phyloP scores from a whole-genome alignment of 768 basidiomycete species.

The Russula virescens region DNA sequence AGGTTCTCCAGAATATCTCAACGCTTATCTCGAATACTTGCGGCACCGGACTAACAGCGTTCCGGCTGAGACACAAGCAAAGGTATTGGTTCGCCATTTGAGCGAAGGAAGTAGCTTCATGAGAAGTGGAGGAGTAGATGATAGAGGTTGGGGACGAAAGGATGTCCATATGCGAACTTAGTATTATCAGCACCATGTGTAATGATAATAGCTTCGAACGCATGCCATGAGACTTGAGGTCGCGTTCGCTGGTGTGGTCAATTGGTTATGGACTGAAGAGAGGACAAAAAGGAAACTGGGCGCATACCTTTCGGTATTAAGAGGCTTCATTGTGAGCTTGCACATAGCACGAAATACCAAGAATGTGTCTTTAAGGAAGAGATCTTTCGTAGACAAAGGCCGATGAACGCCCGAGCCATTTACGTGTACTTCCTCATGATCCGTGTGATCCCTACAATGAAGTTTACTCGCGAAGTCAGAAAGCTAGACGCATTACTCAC shows the following conservation, averaged over 20 bases:
- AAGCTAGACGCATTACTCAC: slow-evolving; percentile 4
- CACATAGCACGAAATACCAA: slow-evolving; percentile 95
- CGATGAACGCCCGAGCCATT: slow-evolving; percentile 28
- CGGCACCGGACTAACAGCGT: slow-evolving; percentile 90
- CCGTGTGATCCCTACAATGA: slow-evolving; percentile 7
- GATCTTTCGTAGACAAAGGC: slow-evolving; percentile 69
- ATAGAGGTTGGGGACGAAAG: slow-evolving; percentile 86
- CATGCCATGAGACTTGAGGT: slow-evolving; percentile 94
- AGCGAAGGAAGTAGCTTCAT: slow-evolving; percentile 83
- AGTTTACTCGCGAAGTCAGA: not conserved
- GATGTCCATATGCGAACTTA: slow-evolving; percentile 86
- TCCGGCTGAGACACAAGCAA: slow-evolving; percentile 86
- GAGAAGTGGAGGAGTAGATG: slow-evolving; percentile 84
- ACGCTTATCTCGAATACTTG: slow-evolving; percentile 98
- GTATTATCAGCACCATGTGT: slow-evolving; percentile 86
- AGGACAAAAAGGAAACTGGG: not conserved
- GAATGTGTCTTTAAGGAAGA: slow-evolving; percentile 97
- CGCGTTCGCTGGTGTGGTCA: slow-evolving; percentile 65
- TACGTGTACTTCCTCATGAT: slow-evolving; percentile 12
- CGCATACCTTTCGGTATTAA: slow-evolving; percentile 84
- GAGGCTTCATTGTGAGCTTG: slow-evolving; percentile 96
- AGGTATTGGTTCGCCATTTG: slow-evolving; percentile 96
- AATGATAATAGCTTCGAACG: slow-evolving; percentile 92
- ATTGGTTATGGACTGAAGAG: slow-evolving; percentile 20
- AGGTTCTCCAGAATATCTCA: slow-evolving; percentile 95